Evolutionary conservation across 176 grass and related monocot species (phyloP).

Genomic region (Neostapfia colusana): DNA sequence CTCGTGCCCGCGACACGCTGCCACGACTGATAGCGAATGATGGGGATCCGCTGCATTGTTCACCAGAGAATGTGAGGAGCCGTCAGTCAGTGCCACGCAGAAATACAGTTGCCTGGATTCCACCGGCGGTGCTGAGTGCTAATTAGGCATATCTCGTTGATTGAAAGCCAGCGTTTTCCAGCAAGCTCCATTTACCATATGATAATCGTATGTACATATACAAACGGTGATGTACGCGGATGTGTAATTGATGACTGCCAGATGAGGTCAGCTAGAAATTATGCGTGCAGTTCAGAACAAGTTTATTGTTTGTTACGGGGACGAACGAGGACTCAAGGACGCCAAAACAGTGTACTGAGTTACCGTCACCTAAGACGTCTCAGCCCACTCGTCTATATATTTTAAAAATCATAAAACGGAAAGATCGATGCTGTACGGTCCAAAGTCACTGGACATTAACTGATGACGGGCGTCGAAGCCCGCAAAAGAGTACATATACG

Average conservation of each 20-base stretch:
- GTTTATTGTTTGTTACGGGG: neutral
- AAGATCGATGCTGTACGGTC: too few relatives aligned
- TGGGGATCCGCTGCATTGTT: neutral
- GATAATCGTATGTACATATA: neutral
- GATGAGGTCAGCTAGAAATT: neutral
- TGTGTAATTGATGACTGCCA: neutral
- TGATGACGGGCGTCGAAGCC: neutral
- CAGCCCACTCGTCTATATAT: neutral
- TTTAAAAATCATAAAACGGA: neutral
- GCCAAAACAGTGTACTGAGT: neutral
- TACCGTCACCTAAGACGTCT: neutral
- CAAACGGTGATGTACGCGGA: neutral
- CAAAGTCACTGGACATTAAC: neutral
- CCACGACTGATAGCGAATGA: neutral
- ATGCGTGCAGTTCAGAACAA: neutral
- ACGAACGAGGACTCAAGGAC: neutral
- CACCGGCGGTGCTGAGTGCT: neutral
- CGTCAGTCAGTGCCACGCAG: neutral
- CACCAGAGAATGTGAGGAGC: neutral
- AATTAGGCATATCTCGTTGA: too few relatives aligned
- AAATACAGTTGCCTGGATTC: neutral
- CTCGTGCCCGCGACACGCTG: neutral
- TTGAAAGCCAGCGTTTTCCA: neutral
- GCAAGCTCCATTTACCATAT: neutral
- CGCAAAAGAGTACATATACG: constrained; percentile 1